Evolutionary conservation across 768 basidiomycete species (phyloP).

Genomic region (Amanita polypyramis): DNA sequence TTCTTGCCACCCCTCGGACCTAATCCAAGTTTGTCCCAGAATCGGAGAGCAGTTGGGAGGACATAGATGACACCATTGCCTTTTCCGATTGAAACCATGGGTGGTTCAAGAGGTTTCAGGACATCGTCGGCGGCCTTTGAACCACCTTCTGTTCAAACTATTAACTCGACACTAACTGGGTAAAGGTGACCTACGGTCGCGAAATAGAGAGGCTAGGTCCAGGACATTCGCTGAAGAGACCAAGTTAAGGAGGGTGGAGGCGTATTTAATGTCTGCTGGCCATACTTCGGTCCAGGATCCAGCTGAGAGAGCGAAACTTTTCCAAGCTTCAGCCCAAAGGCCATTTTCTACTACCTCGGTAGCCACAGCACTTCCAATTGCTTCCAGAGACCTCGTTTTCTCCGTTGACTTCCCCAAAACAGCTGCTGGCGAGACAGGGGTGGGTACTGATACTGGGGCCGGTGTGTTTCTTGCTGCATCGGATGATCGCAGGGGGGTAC

Average conservation of each 20-base stretch:
- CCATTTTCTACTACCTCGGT: conserved; percentile 67
- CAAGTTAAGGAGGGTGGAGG: conserved; percentile 30
- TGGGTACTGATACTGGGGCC: conserved; percentile 46
- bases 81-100: conserved; percentile 57
- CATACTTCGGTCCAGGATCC: conserved; percentile 32
- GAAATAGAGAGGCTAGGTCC: conserved; percentile 34
- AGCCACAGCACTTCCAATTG: conserved; percentile 51
- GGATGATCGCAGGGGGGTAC: conserved; percentile 44
- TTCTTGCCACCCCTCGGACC: conserved; percentile 63
- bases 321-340: conserved; percentile 61
- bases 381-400: conserved; percentile 57
- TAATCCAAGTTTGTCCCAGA: conserved; percentile 81
- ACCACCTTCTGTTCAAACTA: conserved; percentile 1
- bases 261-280: conserved; percentile 43
- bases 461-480: conserved; percentile 20
- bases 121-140: conserved; percentile 6
- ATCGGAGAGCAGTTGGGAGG: conserved; percentile 58
- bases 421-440: conserved; percentile 78
- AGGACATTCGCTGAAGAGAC: conserved; percentile 29
- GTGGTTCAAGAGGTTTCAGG: conserved; percentile 31
- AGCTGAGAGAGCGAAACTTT: conserved; percentile 23
- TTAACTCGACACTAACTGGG: not conserved
- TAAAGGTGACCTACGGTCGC: conserved; percentile 18
- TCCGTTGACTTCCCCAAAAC: conserved; percentile 53
- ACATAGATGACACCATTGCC: conserved; percentile 61